Percentiles rank a stretch among this genome's conserved stretches.
Conservation (phyloP, 2,329 filamentous ascomycete genomes). For the Teratosphaeria epicoccoides region DNA sequence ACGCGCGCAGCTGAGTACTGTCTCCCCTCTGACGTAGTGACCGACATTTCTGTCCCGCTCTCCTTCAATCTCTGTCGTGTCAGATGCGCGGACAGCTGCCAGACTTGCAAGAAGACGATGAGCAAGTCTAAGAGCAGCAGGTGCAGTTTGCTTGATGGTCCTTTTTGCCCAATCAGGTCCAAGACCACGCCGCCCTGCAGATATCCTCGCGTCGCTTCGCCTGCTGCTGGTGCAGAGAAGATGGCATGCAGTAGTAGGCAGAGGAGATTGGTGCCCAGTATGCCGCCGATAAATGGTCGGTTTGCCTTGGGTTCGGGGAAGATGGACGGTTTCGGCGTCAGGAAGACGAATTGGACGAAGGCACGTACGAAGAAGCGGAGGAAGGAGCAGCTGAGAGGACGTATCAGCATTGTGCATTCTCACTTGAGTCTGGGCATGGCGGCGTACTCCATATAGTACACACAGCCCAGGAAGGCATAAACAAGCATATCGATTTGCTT, state of each 20-base stretch:
- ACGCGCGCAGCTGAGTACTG: conserved; percentile 7
- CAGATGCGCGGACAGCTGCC: conserved; percentile 45
- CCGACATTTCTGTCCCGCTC: conserved; percentile 2
- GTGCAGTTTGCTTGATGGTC: conserved; percentile 43
- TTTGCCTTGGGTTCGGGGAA: conserved; percentile 38
- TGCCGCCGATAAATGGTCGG: conserved; percentile 43
- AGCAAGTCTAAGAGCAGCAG: conserved; percentile 45
- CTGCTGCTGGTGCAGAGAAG: conserved; percentile 31
- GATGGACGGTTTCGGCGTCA: conserved; percentile 48
- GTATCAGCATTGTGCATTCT: neutral
- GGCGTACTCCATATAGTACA: conserved; percentile 54
- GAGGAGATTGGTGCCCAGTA: conserved; percentile 44
- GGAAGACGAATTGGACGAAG: conserved; percentile 46
- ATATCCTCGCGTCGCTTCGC: conserved; percentile 42
- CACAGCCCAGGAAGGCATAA: conserved; percentile 49
- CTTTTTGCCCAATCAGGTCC: conserved; percentile 54
- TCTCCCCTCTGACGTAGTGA: neutral
- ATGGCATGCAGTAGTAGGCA: conserved; percentile 46
- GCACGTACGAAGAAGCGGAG: conserved; percentile 46
- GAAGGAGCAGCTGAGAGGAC: conserved; percentile 41
- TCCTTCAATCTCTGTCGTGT: conserved; percentile 41
- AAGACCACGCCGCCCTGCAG: conserved; percentile 53
- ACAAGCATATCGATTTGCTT: conserved; percentile 49
- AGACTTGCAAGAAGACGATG: conserved; percentile 44
- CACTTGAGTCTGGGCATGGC: neutral